A percentile compares a stretch with the other conserved stretches of the same genome.
phyloP scores from a whole-genome alignment of 1,284 basidiomycete species.

The Pyrrhoderma noxium region DNA sequence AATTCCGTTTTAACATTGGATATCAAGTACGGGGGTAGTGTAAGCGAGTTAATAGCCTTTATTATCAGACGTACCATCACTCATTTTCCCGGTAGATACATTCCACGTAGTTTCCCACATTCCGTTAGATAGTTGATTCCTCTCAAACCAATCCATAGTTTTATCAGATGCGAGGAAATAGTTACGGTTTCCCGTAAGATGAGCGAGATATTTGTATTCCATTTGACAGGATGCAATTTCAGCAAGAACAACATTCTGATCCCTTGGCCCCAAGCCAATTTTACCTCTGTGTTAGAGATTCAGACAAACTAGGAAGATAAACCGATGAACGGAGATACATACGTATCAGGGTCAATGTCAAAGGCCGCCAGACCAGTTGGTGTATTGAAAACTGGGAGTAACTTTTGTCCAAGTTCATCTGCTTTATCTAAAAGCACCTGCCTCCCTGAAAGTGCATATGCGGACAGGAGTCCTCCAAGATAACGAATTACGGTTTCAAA shows the following conservation, averaged over 20 bases:
- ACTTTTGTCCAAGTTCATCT: conserved; percentile 42
- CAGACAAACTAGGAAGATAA: not conserved
- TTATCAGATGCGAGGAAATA: conserved; percentile 32
- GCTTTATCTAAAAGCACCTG: conserved; percentile 39
- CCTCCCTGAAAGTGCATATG: conserved; percentile 64
- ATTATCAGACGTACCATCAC: conserved; percentile 10
- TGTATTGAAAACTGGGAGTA: conserved; percentile 47
- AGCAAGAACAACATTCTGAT: conserved; percentile 37
- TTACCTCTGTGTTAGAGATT: conserved; percentile 21
- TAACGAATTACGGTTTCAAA: conserved; percentile 89
- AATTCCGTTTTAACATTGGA: not conserved
- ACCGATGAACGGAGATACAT: conserved; percentile 17
- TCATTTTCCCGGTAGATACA: conserved; percentile 14
- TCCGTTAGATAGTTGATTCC: conserved; percentile 21
- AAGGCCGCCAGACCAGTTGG: conserved; percentile 42
- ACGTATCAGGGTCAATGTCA: conserved; percentile 43
- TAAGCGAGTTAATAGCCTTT: too few relatives aligned
- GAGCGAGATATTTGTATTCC: conserved; percentile 52
- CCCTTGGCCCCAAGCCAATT: conserved; percentile 26
- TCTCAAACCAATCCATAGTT: conserved; percentile 42
- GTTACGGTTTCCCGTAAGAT: conserved; percentile 42
- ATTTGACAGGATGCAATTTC: conserved; percentile 52
- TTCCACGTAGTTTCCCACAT: conserved; percentile 23
- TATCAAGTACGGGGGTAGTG: not conserved
- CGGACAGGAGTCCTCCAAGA: conserved; percentile 77